Conservation (phyloP, 768 basidiomycete genomes). For the Suillus subalutaceus region DNA sequence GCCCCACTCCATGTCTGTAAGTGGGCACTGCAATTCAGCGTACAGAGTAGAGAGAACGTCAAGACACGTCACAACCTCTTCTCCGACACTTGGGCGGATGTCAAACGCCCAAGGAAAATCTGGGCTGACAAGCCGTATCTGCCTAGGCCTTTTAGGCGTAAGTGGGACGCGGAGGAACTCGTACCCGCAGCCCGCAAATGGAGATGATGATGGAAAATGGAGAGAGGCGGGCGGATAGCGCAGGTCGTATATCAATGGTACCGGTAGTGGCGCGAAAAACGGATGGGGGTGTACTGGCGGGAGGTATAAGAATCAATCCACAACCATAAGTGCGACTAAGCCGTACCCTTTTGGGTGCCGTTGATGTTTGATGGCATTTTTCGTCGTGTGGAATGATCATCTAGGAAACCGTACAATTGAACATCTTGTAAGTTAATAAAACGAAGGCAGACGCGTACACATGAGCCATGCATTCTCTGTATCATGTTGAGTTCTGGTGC, state of each 20-base stretch:
- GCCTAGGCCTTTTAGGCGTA: not conserved
- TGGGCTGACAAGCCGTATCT: slow-evolving; percentile 11
- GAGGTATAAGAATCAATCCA: not conserved
- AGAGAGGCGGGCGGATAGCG: slow-evolving; percentile 5
- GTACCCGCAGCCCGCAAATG: not conserved
- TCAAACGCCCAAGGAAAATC: slow-evolving; percentile 16
- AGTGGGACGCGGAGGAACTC: slow-evolving; percentile 8
- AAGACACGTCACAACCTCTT: slow-evolving; percentile 8
- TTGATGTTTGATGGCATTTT: not conserved
- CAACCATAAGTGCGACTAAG: not conserved
- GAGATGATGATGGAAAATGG: slow-evolving; percentile 8
- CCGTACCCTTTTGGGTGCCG: not conserved
- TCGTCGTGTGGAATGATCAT: not conserved
- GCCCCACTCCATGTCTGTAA: slow-evolving; percentile 12
- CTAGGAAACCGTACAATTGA: not conserved
- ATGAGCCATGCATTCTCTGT: not conserved
- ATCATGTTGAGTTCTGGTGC: slow-evolving; percentile 1
- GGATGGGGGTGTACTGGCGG: not conserved
- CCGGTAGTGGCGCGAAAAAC: not conserved
- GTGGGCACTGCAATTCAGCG: slow-evolving; percentile 8
- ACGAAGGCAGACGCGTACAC: not conserved
- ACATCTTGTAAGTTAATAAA: not conserved
- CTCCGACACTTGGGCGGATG: not conserved
- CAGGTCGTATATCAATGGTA: slow-evolving; percentile 11
- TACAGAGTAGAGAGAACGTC: slow-evolving; percentile 7